Base-by-base conservation (phyloP, 805 yeast genomes). In the Saccharomycodes ludwigii region DNA sequence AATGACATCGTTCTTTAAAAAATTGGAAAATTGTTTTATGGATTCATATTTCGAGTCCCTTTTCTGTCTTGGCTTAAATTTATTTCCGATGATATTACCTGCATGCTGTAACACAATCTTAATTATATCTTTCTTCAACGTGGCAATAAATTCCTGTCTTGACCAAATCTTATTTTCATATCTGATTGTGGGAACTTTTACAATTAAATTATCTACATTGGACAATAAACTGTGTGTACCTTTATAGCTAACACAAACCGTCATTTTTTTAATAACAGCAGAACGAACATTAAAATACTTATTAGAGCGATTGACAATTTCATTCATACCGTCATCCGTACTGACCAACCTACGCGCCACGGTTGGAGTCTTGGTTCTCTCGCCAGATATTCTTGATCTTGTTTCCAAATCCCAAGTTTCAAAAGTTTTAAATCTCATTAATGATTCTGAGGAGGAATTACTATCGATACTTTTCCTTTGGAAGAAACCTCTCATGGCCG, bases 241-340 rank as follows among this genome's bases (percentile, higher is more conserved):
- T 47, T 71, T 70, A 54, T 81, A 80, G 34, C 91, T 77, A 16
- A 83, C 68, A 19, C 73, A 63, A 32, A 85, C 50, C 15, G 57
- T 47, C 13, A 71, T 57, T 18, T 60, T 55, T 10, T 59, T 52
- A 16, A 77, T 54, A n/a, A 60, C 56, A 27, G 82, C 63, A 12
- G 64, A 58, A 15, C 68, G 65, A 25, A 85, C 71, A 44, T 76
- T 75, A 49, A 76, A 64, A 49, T 67, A 81, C 24, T 67, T 67
- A 27, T 80, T 68, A 1, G 95, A 82, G 24, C 95, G 60, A 29
- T 59, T 54, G 6, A 82, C 63, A 94, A 85, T 82, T 36, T 67
- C 64, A n/a, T 68, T 52, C 16, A 71, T 54, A 26, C 63, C 67
- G 15, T 50, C 52, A 3, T 24, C 29, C 2, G 32, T 31, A 38